Evolutionary conservation across 768 basidiomycete genomes (phyloP).

Genomic region (Trametes coccinea): DNA sequence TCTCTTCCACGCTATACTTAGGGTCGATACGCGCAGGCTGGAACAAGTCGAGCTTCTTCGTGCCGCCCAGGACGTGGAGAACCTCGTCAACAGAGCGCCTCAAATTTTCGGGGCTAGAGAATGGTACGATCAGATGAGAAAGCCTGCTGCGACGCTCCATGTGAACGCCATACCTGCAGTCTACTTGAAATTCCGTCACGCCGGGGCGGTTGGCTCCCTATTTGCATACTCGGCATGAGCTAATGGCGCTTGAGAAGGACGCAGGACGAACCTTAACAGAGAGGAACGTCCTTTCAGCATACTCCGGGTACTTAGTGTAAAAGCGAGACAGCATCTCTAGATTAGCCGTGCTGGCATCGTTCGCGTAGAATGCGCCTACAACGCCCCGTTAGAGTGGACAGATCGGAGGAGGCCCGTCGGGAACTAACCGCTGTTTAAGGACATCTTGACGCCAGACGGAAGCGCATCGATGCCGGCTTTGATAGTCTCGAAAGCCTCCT

Average conservation of each 20-base stretch:
- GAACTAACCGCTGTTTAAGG: conserved; percentile 49
- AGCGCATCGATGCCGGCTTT: conserved; percentile 48
- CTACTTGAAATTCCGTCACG: background rate
- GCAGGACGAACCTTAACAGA: conserved; percentile 44
- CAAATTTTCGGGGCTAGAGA: conserved; percentile 36
- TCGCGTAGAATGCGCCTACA: conserved; percentile 60
- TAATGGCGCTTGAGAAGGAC: background rate
- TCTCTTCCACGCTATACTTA: conserved; percentile 37
- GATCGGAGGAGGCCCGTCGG: too few species aligned
- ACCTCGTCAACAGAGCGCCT: conserved; percentile 46
- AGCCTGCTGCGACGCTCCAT: background rate
- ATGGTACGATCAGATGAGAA: background rate
- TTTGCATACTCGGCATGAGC: background rate
- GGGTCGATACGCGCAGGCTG: conserved; percentile 50
- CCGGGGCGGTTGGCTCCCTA: background rate
- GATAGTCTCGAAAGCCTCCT: conserved; percentile 61
- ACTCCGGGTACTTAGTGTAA: conserved; percentile 45
- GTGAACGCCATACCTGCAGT: background rate
- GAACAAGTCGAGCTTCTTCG: conserved; percentile 60
- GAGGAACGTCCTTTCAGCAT: conserved; percentile 46
- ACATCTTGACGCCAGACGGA: conserved; percentile 45
- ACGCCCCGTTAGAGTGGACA: background rate
- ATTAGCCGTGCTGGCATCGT: conserved; percentile 41
- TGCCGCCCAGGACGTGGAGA: conserved; percentile 45
- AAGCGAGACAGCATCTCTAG: conserved; percentile 50